Evolutionary conservation across 306 rosid genomes (phyloP).

Genomic region (Medicago ruthenica): DNA sequence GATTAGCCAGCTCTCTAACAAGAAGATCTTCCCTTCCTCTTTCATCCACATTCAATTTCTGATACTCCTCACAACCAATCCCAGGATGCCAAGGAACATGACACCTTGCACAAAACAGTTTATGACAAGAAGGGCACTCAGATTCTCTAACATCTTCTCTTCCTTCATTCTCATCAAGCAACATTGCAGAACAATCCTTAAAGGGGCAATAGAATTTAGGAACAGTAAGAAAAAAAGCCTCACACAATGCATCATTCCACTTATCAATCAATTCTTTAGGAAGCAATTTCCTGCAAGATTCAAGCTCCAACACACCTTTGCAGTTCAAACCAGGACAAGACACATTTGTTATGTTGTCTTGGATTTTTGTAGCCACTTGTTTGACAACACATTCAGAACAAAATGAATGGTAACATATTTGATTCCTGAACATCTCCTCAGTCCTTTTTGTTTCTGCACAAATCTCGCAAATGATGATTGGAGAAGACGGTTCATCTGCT

Average conservation of each 20-base stretch:
- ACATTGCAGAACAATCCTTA: constrained; percentile 64
- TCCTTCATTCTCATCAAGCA: constrained; percentile 37
- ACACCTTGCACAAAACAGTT: constrained; percentile 70
- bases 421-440: constrained; percentile 47
- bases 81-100: constrained; percentile 69
- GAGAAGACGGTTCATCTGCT: constrained; percentile 29
- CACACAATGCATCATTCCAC: constrained; percentile 58
- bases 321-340: constrained; percentile 63
- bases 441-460: constrained; percentile 46
- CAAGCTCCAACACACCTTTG: constrained; percentile 45
- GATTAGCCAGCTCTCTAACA: constrained; percentile 53
- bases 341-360: constrained; percentile 48
- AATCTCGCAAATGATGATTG: constrained; percentile 50
- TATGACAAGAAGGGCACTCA: constrained; percentile 66
- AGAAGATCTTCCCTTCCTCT: constrained; percentile 51
- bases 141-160: constrained; percentile 28
- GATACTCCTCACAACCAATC: constrained; percentile 53
- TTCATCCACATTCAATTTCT: constrained; percentile 48
- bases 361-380: constrained; percentile 61
- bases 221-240: constrained; percentile 33
- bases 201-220: constrained; percentile 60
- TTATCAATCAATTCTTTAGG: constrained; percentile 48
- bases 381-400: constrained; percentile 58
- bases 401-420: constrained; percentile 55
- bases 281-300: constrained; percentile 50